phyloP scores from a whole-genome alignment of 2,329 filamentous ascomycete species.

The Pyrenophora teres region DNA sequence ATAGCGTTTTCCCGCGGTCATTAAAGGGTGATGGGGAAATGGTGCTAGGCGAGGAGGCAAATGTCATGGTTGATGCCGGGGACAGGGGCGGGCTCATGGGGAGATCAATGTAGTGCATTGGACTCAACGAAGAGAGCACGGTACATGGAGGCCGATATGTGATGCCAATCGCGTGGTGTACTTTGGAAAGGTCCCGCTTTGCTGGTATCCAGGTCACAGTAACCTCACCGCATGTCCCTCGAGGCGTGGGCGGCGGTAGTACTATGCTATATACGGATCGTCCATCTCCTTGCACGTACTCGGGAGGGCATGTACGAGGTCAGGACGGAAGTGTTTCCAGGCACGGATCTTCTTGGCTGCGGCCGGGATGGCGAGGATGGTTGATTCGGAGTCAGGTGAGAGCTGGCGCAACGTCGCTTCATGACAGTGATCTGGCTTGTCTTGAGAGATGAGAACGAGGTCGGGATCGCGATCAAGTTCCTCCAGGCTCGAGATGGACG shows the following conservation, averaged over 20 bases:
- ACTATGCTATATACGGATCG: slow-evolving; percentile 55
- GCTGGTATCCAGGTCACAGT: slow-evolving; percentile 70
- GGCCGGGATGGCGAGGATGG: slow-evolving; percentile 68
- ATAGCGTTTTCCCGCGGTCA: slow-evolving; percentile 55
- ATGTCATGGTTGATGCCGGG: slow-evolving; percentile 39
- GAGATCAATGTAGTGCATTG: slow-evolving; percentile 45
- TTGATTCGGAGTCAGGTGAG: slow-evolving; percentile 58
- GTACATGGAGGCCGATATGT: slow-evolving; percentile 67
- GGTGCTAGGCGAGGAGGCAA: slow-evolving; percentile 40
- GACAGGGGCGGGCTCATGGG: slow-evolving; percentile 45
- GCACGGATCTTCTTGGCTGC: slow-evolving; percentile 68
- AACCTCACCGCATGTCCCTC: slow-evolving; percentile 67
- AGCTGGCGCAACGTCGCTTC: slow-evolving; percentile 70
- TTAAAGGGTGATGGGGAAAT: slow-evolving; percentile 41
- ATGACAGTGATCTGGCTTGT: slow-evolving; percentile 72
- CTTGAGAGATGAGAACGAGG: slow-evolving; percentile 63
- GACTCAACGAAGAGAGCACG: slow-evolving; percentile 38
- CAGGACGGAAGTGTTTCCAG: slow-evolving; percentile 70
- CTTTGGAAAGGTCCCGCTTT: slow-evolving; percentile 62
- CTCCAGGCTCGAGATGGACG: slow-evolving; percentile 62
- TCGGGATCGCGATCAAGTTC: slow-evolving; percentile 60
- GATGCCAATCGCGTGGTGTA: slow-evolving; percentile 72
- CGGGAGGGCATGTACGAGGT: slow-evolving; percentile 50
- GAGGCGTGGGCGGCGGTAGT: slow-evolving; percentile 58
- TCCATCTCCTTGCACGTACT: slow-evolving; percentile 49